Evolutionary conservation across 2,329 filamentous ascomycete genomes (phyloP).

Genomic region (Dendryphion nanum): DNA sequence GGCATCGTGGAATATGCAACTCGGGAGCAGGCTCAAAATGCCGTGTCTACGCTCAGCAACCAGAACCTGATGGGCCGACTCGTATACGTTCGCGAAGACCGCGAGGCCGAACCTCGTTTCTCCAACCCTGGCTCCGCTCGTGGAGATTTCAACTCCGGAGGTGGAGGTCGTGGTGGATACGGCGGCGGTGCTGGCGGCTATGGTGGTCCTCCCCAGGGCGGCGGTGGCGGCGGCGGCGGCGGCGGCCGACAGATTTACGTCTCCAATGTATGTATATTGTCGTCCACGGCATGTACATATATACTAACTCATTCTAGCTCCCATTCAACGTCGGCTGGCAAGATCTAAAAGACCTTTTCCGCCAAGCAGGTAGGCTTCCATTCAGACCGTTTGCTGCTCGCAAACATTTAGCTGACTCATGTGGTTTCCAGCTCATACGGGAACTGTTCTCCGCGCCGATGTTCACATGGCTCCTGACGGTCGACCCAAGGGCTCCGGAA

Average conservation of each 20-base stretch:
- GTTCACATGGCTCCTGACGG: conserved; percentile 91
- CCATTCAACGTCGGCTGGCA: conserved; percentile 98
- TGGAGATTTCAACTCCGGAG: conserved; percentile 49
- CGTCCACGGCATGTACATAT: conserved; percentile 14
- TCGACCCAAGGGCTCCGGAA: conserved; percentile 92
- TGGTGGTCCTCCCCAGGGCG: conserved; percentile 51
- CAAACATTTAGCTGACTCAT: conserved; percentile 1
- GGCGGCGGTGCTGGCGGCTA: conserved; percentile 44
- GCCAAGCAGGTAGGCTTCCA: conserved; percentile 80
- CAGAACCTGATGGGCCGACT: conserved; percentile 98
- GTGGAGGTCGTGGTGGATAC: conserved; percentile 42
- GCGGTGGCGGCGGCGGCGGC: conserved; percentile 61
- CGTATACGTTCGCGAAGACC: conserved; percentile 98
- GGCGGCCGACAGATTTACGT: conserved; percentile 79
- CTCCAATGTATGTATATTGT: conserved; percentile 81
- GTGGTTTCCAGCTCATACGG: conserved; percentile 23
- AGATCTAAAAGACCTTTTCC: conserved; percentile 97
- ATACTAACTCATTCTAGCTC: conserved; percentile 60
- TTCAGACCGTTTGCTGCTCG: not conserved
- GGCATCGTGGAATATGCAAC: conserved; percentile 99
- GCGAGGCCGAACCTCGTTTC: conserved; percentile 96
- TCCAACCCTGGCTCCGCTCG: conserved; percentile 63
- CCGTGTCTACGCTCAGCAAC: conserved; percentile 97
- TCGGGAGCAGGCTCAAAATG: conserved; percentile 96
- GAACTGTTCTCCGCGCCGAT: conserved; percentile 81